phyloP scores from a whole-genome alignment of 1,284 basidiomycete genomes.

The Irpex rosettiformis region DNA sequence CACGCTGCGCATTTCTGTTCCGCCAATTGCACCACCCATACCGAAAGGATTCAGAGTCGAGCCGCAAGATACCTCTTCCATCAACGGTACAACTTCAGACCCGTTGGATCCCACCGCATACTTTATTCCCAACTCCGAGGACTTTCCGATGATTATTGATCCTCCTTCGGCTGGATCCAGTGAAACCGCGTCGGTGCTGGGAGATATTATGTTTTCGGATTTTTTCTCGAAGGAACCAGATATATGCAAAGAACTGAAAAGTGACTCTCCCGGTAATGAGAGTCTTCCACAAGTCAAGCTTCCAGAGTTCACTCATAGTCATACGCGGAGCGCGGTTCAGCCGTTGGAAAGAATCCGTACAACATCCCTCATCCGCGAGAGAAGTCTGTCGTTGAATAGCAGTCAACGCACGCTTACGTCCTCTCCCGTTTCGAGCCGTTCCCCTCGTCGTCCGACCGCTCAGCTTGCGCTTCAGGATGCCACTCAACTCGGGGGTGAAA shows the following conservation, averaged over 20 bases:
- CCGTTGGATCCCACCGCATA: constrained; percentile 9
- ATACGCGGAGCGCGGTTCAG: not conserved
- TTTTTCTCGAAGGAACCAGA: not conserved
- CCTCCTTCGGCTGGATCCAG: not conserved
- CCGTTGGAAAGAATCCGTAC: not conserved
- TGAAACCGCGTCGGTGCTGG: not conserved
- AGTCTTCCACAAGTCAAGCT: not conserved
- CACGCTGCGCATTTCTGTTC: constrained; percentile 59
- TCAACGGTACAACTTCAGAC: constrained; percentile 12
- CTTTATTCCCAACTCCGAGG: constrained; percentile 4
- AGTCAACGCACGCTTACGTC: not conserved
- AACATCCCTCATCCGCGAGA: not conserved
- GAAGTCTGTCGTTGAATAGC: not conserved
- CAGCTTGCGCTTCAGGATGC: constrained; percentile 17
- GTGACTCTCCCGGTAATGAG: not conserved
- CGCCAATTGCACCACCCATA: constrained; percentile 54
- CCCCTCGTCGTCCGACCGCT: constrained; percentile 10
- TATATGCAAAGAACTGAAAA: not conserved
- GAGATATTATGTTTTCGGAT: not conserved
- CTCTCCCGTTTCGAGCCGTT: not conserved
- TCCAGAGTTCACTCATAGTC: not conserved
- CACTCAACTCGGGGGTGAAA: constrained; percentile 14
- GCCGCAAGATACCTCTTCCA: constrained; percentile 3
- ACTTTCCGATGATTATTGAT: not conserved
- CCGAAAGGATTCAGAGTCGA: constrained; percentile 42